Conservation (phyloP, 2,329 filamentous ascomycete genomes). For the Xylaria hypoxylon region DNA sequence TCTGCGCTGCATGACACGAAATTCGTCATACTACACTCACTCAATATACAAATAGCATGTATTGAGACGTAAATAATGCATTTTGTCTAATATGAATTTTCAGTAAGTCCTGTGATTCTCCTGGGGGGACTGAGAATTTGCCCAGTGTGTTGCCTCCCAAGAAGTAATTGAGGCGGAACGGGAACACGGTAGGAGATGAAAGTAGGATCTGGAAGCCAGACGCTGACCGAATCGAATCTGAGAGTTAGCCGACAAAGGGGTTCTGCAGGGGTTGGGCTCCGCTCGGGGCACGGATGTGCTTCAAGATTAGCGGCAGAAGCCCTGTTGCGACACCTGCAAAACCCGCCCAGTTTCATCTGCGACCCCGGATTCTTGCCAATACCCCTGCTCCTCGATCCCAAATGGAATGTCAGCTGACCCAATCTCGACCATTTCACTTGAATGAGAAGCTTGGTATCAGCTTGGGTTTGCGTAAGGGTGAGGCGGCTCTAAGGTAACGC, state of each 20-base stretch:
- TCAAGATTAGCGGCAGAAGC: constrained; percentile 42
- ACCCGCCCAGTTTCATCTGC: constrained; percentile 48
- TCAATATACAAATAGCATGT: not conserved
- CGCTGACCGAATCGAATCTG: constrained; percentile 24
- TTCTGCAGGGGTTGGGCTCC: constrained; percentile 32
- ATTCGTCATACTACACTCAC: not conserved
- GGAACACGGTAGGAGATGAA: too few species aligned
- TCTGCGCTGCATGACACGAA: not conserved
- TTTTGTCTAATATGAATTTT: not conserved
- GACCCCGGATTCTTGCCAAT: constrained; percentile 13
- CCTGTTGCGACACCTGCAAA: constrained; percentile 48
- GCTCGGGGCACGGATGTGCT: constrained; percentile 47
- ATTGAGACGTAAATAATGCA: not conserved
- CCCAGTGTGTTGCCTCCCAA: not conserved
- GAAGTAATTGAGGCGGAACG: not conserved
- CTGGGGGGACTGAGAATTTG: not conserved
- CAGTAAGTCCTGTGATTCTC: not conserved
- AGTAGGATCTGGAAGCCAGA: not conserved
- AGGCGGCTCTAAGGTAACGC: constrained; percentile 9
- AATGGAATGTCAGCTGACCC: constrained; percentile 18
- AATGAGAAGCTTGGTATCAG: constrained; percentile 5
- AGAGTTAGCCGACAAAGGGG: constrained; percentile 43
- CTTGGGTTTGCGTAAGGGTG: too few species aligned
- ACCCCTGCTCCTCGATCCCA: constrained; percentile 5
- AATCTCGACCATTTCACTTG: not conserved